Evolutionary conservation across 208 protist genomes (phyloP), one percentile per base, ranked within the genome.

Genomic region (Trypanosoma cruzi): DNA sequence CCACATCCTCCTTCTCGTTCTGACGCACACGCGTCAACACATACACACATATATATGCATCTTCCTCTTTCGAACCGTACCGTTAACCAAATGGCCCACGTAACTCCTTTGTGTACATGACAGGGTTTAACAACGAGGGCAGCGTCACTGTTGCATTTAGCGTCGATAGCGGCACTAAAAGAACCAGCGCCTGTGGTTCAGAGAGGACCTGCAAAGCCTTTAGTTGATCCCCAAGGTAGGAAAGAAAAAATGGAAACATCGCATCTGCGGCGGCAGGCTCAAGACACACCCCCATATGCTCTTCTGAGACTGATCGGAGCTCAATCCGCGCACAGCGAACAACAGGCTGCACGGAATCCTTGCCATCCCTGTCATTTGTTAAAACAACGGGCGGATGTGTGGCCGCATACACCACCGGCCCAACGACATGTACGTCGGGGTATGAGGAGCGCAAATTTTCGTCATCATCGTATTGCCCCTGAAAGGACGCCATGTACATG

Each of bases 391-490:
- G 81, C 14, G 89, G 89, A 62, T 92, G 82, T 34, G 73, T 82
- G 65, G 84, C 88, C 13, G 78, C 82, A 59, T 91, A 88, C 36
- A 95, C 64, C 28, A 85, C 89, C 2, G 84, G 64, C 48, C 89
- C 89, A 22, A 91, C 76, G 57, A 95, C 80, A 49, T 91, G 77
- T 5, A 88, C 80, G 52, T 85, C 81, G 0, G 89, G 89, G 75
- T 95, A 95, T 24, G 82, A 72, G 3, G 89, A 95, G 20, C 80
- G 82, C 31, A 80, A 77, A 71, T 95, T 95, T 36, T 92, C 80
- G 29, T 80, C 77, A 57, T 95, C 89, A 69, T 95, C 90, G 78
- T 95, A 95, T 73, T 92, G 86, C 0, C 84, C 86, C 64, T 95
- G 81, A 73, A 91, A 95, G 0, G 89, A 87, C 14, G 82, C 81